Percentiles rank a stretch among this genome's conserved stretches.
phyloP scores from a whole-genome alignment of 2,329 filamentous ascomycete species.

The Verticillium dahliae region DNA sequence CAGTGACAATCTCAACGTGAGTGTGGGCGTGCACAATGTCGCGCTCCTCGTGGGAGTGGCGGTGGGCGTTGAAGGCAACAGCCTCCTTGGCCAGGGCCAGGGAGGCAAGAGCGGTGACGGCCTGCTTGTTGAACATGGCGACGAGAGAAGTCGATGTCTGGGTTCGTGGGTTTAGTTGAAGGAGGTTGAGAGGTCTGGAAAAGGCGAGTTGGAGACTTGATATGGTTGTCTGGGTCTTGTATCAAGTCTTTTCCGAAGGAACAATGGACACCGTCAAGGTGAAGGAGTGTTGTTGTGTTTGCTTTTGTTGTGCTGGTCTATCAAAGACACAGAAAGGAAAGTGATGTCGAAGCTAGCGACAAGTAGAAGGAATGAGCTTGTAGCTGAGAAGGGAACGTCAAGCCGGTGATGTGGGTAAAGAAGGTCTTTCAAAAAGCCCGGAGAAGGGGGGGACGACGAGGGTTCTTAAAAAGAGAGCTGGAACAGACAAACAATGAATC shows the following conservation, averaged over 20 bases:
- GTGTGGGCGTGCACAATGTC: constrained; percentile 22
- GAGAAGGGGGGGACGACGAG: constrained; percentile 5
- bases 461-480: constrained; percentile 14
- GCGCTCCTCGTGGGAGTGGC: constrained; percentile 29
- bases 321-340: constrained; percentile 44
- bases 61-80: constrained; percentile 34
- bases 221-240: not conserved
- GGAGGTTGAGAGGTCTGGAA: not conserved
- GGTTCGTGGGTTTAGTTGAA: constrained; percentile 10
- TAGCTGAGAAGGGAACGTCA: constrained; percentile 4
- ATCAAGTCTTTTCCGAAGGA: not conserved
- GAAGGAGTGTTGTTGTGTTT: not conserved
- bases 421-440: constrained; percentile 4
- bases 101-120: constrained; percentile 33
- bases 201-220: constrained; percentile 2
- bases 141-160: constrained; percentile 8
- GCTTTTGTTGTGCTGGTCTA: constrained; percentile 25
- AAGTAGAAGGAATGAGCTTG: not conserved
- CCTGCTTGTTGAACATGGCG: constrained; percentile 35
- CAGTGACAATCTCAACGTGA: constrained; percentile 25
- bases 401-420: constrained; percentile 9
- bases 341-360: constrained; percentile 21
- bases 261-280: constrained; percentile 2
- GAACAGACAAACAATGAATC: constrained; percentile 14
- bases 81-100: constrained; percentile 36